Base-by-base conservation (phyloP, 75 land plant genomes). In the Selaginella tamariscina region DNA sequence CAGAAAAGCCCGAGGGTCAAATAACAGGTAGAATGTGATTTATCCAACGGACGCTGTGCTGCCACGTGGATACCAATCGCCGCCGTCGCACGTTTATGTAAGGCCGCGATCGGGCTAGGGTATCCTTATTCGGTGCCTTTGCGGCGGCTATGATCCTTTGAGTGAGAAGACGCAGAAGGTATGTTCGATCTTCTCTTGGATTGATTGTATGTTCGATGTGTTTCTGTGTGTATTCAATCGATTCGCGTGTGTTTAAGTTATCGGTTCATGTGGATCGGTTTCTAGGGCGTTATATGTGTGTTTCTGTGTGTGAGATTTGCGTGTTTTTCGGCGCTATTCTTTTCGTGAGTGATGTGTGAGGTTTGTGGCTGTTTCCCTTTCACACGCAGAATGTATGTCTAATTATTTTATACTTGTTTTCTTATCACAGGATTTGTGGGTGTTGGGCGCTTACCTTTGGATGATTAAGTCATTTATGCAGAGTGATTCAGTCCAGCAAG, bases 381-480 rank as follows among this genome's bases (percentile, higher is more conserved):
- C 11, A 39, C 49, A 5, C 49, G 49, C 11, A 39, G 5, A 5
- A 39, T 15, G 49, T 15, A 5, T 39, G 5, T 39, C 49, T 39
- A 15, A 39, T 39, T 15, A 39, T 39, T 15, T 39, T 39, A 5
- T 39, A 5, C 49, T 39, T 39, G 5, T 5, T 39, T 39, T 39
- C 49, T 39, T 39, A 15, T 5, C 49, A 15, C 49, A 39, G 49
- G 15, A 39, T 15, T 39, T 15, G 49, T 59, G 62, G 2, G 23
- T 5, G 62, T 5, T 59, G 62, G 26, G 62, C 27, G 26, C 62
- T 23, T 59, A 8, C 26, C 26, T 8, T 21, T 27, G 62, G 62
- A 59, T 59, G 62, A 26, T 59, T 5, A 59, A 5, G n/a, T 59
- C 62, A 59, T 59, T 59, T 21, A 59, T 59, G 62, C 62, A 59